Base-by-base conservation (phyloP, 805 yeast genomes). In the Starmera pachycereana region DNA sequence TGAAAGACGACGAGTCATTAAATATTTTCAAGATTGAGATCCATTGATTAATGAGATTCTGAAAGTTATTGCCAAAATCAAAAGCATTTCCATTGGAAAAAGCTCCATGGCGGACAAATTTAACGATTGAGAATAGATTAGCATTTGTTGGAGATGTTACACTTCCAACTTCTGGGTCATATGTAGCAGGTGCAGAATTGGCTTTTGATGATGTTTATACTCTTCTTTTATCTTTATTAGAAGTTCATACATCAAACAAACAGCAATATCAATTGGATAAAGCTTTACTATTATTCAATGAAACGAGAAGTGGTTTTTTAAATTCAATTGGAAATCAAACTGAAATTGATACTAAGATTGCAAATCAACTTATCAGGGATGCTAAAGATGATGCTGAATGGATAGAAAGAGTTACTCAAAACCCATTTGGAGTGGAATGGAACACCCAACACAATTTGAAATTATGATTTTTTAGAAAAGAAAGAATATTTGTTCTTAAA, bases 181-280 rank as follows among this genome's bases (percentile, higher is more conserved):
- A 44, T 34, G 48, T 46, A 36, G 48, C 48, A 13, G 46, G 48
- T 29, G 48, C 48, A 1, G 48, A 42, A 32, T 34, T 44, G 13
- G 48, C 46, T 3, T 44, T 42, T 36, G 48, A 44, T 37, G 48
- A 44, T 35, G 48, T 44, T 25, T 44, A 44, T 43, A 46, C 48
- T 12, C 12, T 44, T 6, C 42, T 37, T 13, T 31, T 22, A 28
- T 35, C 43, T 25, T 30, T 44, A 11, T 7, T 9, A n/a, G 45
- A 42, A 19, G 40, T 37, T n/a, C 12, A 29, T 4, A 11, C 22
- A n/a, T 12, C 18, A 18, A 34, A 29, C 11, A 9, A 27, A 4
- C 7, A 29, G 11, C 32, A 30, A 30, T 42, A 44, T 29, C 13
- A 42, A 19, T 14, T 44, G 14, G 37, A 40, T 11, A 40, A 37